Evolutionary conservation across 495 filamentous ascomycete genomes (phyloP).

Genomic region (Neurospora sp.): DNA sequence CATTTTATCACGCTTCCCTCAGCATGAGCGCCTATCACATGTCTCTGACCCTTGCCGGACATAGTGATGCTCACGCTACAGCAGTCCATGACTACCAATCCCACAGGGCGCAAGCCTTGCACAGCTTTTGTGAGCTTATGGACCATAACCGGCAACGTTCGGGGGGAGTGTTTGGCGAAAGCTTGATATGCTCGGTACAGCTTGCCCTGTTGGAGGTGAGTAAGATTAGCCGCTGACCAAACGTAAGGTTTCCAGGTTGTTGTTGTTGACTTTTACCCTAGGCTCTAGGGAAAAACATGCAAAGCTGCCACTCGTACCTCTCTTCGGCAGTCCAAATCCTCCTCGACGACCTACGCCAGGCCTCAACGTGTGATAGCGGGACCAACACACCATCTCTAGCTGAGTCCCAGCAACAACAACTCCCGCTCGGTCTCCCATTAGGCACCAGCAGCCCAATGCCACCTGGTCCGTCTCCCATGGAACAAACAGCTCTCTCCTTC

Average conservation of each 20-base stretch:
- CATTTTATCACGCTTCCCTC: conserved; percentile 2
- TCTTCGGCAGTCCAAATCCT: not conserved
- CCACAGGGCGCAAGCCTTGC: not conserved
- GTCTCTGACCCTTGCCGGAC: not conserved
- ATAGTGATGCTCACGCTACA: not conserved
- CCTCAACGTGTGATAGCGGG: not conserved
- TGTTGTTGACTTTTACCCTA: not conserved
- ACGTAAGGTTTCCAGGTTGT: not conserved
- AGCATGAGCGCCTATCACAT: conserved; percentile 1
- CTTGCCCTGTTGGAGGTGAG: conserved; percentile 4
- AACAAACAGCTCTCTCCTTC: not conserved
- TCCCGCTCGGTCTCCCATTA: not conserved
- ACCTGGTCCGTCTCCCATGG: not conserved
- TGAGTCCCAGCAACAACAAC: not conserved
- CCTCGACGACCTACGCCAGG: not conserved
- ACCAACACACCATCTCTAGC: not conserved
- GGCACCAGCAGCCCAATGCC: not conserved
- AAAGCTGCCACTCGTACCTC: conserved; percentile 5
- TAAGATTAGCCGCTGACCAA: not conserved
- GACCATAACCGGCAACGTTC: not conserved
- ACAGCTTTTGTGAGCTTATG: not conserved
- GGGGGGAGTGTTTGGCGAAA: not conserved
- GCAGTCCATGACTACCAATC: conserved; percentile 1
- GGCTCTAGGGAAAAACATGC: conserved; percentile 3
- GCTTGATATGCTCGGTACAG: conserved; percentile 1